Evolutionary conservation across 345 rosid species (phyloP), one percentile per base, ranked within the genome.

Genomic region (Rubroshorea leprosula): DNA sequence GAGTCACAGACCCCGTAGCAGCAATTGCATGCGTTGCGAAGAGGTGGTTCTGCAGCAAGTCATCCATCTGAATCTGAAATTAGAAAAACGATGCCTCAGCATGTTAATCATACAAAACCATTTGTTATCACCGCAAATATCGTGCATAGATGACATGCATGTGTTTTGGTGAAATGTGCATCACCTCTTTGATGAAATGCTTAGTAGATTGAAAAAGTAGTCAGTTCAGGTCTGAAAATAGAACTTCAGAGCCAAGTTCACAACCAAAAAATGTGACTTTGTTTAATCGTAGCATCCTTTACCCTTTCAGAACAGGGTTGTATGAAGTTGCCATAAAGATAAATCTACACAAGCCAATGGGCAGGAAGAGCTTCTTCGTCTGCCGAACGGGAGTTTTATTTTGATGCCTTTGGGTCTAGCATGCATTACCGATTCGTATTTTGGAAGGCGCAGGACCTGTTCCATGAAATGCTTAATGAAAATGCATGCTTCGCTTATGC

Each of bases 21-120:
- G 96, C 93, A 31, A 83, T 60, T 0, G 88, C 95, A 64, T 89
- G 99, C 15, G 84, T 80, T 52, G 86, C 83, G 56, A 84, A 83
- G 69, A 84, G 74, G 66, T 82, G 82, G 60, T 84, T 80, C 72
- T 84, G 80, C 48, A 84, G 63, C 57, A 81, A 69, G 12, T 74
- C 78, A 53, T 73, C 66, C 78, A 76, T 76, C 23, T 63, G 17
- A 44, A 59, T 8, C 63, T 48, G 63, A 18, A n/a, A n/a, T 20
- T 35, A 31, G 2, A 44, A 44, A 44, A 44, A 10, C 18, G 18
- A 44, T 44, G 3, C 18, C 21, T 1, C 3, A 0, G 4, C 15
- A 21, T 1, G 6, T 50, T 24, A 21, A 47, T 50, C 26, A 21
- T 21, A 14, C 54, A 20, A 23, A 23, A 13, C 13, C 0, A 18